These are phyloP conservation scores for Podospora fimiseda DNA, from an alignment of 495 filamentous ascomycete genomes.

Conservation along the genomic window DNA sequence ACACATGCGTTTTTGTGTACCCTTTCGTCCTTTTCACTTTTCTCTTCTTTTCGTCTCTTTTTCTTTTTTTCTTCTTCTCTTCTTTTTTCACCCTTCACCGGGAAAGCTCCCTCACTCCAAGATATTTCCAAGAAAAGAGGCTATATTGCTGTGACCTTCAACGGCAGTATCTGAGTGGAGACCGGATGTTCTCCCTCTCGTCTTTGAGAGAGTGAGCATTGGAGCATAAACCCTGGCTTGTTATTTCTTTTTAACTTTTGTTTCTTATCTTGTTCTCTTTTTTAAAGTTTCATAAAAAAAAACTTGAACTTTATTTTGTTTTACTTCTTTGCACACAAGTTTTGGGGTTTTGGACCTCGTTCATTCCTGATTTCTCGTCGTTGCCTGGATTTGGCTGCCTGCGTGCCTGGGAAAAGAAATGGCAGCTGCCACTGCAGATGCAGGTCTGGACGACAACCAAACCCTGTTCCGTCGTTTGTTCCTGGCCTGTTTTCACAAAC, in stretches of 20 bases:
- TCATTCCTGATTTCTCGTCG: too few relatives aligned
- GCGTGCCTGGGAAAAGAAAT: not conserved
- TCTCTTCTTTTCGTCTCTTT: not conserved
- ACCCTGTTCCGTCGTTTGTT: slow-evolving; percentile 22
- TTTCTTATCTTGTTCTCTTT: not conserved
- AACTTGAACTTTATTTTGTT: too few relatives aligned
- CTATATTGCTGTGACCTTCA: not conserved
- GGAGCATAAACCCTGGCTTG: not conserved
- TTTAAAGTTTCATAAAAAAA: too few relatives aligned
- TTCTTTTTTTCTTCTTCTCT: not conserved
- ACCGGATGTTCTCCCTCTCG: not conserved
- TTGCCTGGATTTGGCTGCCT: too few relatives aligned
- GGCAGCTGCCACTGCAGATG: not conserved
- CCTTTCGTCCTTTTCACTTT: not conserved
- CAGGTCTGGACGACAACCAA: not conserved
- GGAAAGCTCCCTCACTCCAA: too few relatives aligned
- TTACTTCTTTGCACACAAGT: slow-evolving; percentile 3
- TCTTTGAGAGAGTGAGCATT: not conserved
- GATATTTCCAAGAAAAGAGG: too few relatives aligned
- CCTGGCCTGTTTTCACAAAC: slow-evolving; percentile 23
- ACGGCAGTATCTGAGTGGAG: not conserved
- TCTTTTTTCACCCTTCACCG: not conserved
- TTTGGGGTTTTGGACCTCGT: too few relatives aligned
- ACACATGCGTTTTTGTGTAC: not conserved
- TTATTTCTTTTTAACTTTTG: not conserved